phyloP scores from a whole-genome alignment of 352 stramenopile genomes.

The Phytophthora crassamura region DNA sequence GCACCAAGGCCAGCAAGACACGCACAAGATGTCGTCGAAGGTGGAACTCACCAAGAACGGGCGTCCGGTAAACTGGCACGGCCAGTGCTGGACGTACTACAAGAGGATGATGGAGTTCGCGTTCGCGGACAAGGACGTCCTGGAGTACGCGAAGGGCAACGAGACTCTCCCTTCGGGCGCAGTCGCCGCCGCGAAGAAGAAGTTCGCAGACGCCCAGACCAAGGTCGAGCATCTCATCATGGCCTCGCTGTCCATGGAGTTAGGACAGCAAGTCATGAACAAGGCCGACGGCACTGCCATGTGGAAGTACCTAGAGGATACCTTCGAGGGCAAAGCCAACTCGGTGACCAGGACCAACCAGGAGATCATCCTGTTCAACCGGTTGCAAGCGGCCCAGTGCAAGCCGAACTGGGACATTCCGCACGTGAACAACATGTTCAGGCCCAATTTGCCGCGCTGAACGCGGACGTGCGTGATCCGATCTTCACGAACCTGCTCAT shows the following conservation, averaged over 20 bases:
- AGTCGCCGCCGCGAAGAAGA: constrained; percentile 2
- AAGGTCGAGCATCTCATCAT: too few species aligned
- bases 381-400: too few species aligned
- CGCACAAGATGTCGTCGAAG: constrained; percentile 20
- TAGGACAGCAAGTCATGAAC: constrained; percentile 4
- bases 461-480: too few species aligned
- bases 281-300: constrained; percentile 6
- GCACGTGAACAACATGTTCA: too few species aligned
- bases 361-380: constrained; percentile 20
- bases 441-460: too few species aligned
- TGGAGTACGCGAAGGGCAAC: background rate
- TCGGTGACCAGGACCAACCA: constrained; percentile 14
- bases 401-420: too few species aligned
- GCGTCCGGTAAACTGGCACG: too few species aligned
- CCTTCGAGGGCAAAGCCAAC: constrained; percentile 11
- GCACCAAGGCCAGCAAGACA: constrained; percentile 4
- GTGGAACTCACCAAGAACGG: constrained; percentile 25
- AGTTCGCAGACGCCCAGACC: constrained; percentile 7
- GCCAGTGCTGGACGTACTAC: constrained; percentile 18
- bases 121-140: constrained; percentile 2
- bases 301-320: constrained; percentile 9
- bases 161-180: background rate
- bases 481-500: too few species aligned
- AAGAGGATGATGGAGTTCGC: constrained; percentile 18
- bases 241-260: too few species aligned